Conservation (phyloP, 2,329 filamentous ascomycete species). For the Westerdykella ornata region DNA sequence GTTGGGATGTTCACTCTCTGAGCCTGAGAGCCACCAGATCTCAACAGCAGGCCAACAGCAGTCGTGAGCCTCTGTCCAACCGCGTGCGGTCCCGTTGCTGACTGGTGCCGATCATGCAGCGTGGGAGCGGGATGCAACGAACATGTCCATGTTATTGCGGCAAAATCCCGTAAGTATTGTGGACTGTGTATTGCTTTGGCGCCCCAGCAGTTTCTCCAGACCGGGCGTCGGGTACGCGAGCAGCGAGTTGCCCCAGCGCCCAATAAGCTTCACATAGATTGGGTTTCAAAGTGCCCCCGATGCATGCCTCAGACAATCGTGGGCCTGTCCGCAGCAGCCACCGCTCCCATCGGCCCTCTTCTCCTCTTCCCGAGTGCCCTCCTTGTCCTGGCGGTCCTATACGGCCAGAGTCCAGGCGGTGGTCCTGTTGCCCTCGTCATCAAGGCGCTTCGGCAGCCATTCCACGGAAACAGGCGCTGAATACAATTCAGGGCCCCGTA, state of each 20-base stretch:
- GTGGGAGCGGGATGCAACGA: constrained; percentile 28
- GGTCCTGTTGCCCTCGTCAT: constrained; percentile 32
- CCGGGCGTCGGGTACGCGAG: constrained; percentile 28
- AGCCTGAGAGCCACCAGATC: constrained; percentile 8
- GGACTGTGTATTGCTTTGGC: constrained; percentile 4
- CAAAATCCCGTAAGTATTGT: constrained; percentile 26
- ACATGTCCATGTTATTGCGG: constrained; percentile 32
- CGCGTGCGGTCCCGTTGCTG: constrained; percentile 23
- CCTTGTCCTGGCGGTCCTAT: constrained; percentile 12
- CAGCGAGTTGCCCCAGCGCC: constrained; percentile 14
- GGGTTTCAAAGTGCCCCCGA: constrained; percentile 28
- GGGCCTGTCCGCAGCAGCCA: constrained; percentile 21
- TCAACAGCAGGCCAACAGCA: constrained; percentile 13
- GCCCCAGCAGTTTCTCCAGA: constrained; percentile 15
- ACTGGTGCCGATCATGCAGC: constrained; percentile 35
- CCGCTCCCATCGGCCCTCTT: constrained; percentile 20
- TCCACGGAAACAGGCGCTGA: too few species aligned
- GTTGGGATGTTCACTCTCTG: constrained; percentile 7
- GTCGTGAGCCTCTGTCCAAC: constrained; percentile 18
- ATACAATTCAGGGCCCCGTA: too few species aligned
- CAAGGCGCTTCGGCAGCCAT: background rate
- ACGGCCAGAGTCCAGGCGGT: constrained; percentile 28
- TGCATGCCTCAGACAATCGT: constrained; percentile 22
- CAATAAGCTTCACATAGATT: constrained; percentile 32
- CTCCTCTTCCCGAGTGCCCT: constrained; percentile 21